Percentiles rank a stretch among this genome's conserved stretches.
These are phyloP conservation scores for Tetrapisispora namnaoensis DNA, from an alignment of 805 yeast genomes.

Conservation along the genomic window DNA sequence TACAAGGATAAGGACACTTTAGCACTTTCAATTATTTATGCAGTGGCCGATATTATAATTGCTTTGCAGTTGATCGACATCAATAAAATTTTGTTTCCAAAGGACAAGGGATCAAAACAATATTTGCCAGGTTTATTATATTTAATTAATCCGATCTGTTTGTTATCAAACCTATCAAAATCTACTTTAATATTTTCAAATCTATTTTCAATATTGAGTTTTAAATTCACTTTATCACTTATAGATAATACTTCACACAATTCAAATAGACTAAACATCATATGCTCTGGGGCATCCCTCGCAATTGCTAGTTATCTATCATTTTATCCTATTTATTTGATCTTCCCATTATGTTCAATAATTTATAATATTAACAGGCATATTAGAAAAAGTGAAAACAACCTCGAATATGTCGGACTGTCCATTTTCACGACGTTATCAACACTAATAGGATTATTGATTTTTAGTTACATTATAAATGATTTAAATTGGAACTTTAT, in stretches of 20 bases:
- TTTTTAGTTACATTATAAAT: slow-evolving; percentile 33
- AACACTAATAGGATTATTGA: slow-evolving; percentile 19
- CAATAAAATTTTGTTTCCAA: slow-evolving; percentile 25
- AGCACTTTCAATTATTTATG: slow-evolving; percentile 35
- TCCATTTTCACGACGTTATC: background rate
- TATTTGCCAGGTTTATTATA: slow-evolving; percentile 49
- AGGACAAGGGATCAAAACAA: background rate
- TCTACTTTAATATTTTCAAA: slow-evolving; percentile 58
- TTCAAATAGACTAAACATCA: background rate
- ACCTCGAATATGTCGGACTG: background rate
- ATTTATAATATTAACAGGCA: background rate
- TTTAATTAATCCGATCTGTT: slow-evolving; percentile 70
- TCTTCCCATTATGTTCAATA: slow-evolving; percentile 36
- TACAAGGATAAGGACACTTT: slow-evolving; percentile 1
- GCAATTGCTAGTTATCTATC: slow-evolving; percentile 58
- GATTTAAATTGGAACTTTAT: slow-evolving; percentile 38
- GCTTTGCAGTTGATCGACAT: slow-evolving; percentile 45
- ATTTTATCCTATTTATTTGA: slow-evolving; percentile 49
- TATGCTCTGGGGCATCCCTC: slow-evolving; percentile 29
- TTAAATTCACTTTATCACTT: background rate
- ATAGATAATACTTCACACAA: slow-evolving; percentile 30
- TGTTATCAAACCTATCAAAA: slow-evolving; percentile 57
- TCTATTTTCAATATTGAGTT: slow-evolving; percentile 32
- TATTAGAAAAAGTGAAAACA: slow-evolving; percentile 1
- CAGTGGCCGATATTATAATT: slow-evolving; percentile 48